Percentiles rank a stretch among this genome's conserved stretches.
Conservation (phyloP, 306 rosid species). For the Arachis stenosperma region DNA sequence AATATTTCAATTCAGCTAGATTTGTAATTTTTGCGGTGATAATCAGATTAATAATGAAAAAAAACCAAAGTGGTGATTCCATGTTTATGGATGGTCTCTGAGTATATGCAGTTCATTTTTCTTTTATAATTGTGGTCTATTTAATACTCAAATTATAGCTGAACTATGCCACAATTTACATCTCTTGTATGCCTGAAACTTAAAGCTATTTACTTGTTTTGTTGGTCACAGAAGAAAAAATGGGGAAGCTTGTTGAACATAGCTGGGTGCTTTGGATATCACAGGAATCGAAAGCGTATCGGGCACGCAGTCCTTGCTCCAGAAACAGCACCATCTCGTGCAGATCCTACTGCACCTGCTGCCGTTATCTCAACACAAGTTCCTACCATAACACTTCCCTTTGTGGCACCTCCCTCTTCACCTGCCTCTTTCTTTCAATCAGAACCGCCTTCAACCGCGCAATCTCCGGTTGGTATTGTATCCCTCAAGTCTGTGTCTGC, state of each 20-base stretch:
- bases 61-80: slow-evolving; percentile 5
- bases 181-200: slow-evolving; percentile 14
- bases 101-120: slow-evolving; percentile 8
- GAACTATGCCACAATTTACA: slow-evolving; percentile 5
- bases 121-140: slow-evolving; percentile 2
- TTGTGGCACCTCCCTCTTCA: slow-evolving; percentile 93
- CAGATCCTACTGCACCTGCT: slow-evolving; percentile 35
- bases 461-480: slow-evolving; percentile 66
- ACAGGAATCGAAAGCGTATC: slow-evolving; percentile 61
- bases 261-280: slow-evolving; percentile 78
- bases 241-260: slow-evolving; percentile 80
- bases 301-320: slow-evolving; percentile 79
- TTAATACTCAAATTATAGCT: not conserved
- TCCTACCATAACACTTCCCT: slow-evolving; percentile 61
- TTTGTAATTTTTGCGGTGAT: not conserved
- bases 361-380: slow-evolving; percentile 57
- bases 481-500: slow-evolving; percentile 70
- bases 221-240: slow-evolving; percentile 74
- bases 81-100: not conserved
- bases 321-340: slow-evolving; percentile 51
- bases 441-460: slow-evolving; percentile 85
- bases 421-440: slow-evolving; percentile 94
- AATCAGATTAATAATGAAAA: not conserved
- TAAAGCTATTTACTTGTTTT: slow-evolving; percentile 34
- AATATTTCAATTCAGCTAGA: slow-evolving; percentile 9